phyloP scores from a whole-genome alignment of 106 monocot genomes.

The Apostasia ramifera region DNA sequence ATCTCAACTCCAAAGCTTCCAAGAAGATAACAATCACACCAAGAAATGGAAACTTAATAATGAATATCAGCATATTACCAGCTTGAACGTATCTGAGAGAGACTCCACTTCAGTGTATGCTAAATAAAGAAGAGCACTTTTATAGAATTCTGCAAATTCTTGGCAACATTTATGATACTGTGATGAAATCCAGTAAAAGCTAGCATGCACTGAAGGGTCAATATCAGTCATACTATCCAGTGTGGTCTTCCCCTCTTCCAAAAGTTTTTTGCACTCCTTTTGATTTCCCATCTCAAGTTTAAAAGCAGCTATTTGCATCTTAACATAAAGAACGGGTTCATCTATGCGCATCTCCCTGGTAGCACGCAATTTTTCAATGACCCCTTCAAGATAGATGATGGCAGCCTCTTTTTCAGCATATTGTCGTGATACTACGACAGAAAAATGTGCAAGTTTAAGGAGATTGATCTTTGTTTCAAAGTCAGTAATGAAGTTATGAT shows the following conservation, averaged over 20 bases:
- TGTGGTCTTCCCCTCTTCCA: slow-evolving; percentile 79
- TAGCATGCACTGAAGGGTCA: slow-evolving; percentile 94
- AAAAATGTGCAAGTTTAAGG: slow-evolving; percentile 91
- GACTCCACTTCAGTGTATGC: slow-evolving; percentile 96
- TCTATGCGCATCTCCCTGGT: slow-evolving; percentile 58
- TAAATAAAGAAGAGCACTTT: slow-evolving; percentile 88
- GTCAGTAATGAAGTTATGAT: slow-evolving; percentile 95
- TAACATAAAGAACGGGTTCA: slow-evolving; percentile 86
- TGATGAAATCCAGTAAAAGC: slow-evolving; percentile 90
- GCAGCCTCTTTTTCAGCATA: slow-evolving; percentile 91
- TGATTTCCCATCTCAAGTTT: slow-evolving; percentile 69
- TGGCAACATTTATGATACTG: slow-evolving; percentile 80
- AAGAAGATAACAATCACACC: not conserved
- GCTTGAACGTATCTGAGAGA: slow-evolving; percentile 84
- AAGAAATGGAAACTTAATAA: not conserved
- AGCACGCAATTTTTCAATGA: slow-evolving; percentile 71
- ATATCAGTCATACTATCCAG: slow-evolving; percentile 91
- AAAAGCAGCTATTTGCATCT: slow-evolving; percentile 90
- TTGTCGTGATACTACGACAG: slow-evolving; percentile 76
- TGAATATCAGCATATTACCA: slow-evolving; percentile 36
- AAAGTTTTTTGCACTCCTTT: slow-evolving; percentile 85
- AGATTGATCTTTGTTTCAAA: slow-evolving; percentile 99
- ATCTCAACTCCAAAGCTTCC: no score
- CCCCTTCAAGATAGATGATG: slow-evolving; percentile 78
- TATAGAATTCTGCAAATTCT: slow-evolving; percentile 97